Conservation (phyloP, 2,329 filamentous ascomycete species). For the Penicillium sp. region DNA sequence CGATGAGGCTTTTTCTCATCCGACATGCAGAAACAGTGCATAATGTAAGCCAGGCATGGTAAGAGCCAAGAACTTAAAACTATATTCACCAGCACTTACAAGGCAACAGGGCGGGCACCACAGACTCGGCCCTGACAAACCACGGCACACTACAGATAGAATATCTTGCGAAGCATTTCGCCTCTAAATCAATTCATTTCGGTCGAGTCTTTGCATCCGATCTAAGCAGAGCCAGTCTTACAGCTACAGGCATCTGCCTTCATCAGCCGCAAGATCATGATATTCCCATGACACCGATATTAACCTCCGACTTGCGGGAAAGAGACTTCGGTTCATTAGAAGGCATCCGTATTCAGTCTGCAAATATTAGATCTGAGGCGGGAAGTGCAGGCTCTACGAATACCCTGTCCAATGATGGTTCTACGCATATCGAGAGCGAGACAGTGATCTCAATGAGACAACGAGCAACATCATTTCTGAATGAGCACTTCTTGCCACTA, state of each 20-base stretch:
- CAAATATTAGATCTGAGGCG: not conserved
- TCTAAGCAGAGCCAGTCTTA: slow-evolving; percentile 68
- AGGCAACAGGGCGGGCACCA: slow-evolving; percentile 66
- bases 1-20: slow-evolving; percentile 70
- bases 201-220: slow-evolving; percentile 76
- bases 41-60: slow-evolving; percentile 79
- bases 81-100: slow-evolving; percentile 3
- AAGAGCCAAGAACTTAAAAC: slow-evolving; percentile 28
- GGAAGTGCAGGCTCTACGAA: not conserved
- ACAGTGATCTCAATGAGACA: slow-evolving; percentile 64
- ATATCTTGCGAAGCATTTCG: slow-evolving; percentile 67
- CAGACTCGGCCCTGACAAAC: slow-evolving; percentile 76
- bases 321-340: slow-evolving; percentile 44
- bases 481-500: slow-evolving; percentile 61
- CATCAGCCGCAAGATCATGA: slow-evolving; percentile 6
- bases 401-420: slow-evolving; percentile 15
- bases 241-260: slow-evolving; percentile 31
- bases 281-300: slow-evolving; percentile 7
- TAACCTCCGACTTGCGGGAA: slow-evolving; percentile 34
- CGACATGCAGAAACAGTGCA: slow-evolving; percentile 89
- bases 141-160: slow-evolving; percentile 80
- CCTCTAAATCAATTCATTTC: slow-evolving; percentile 63
- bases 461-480: slow-evolving; percentile 67
- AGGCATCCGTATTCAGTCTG: not conserved
- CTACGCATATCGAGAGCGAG: slow-evolving; percentile 61